Conservation (phyloP, 1,284 basidiomycete species). For the Taiwanofungus camphoratus region DNA sequence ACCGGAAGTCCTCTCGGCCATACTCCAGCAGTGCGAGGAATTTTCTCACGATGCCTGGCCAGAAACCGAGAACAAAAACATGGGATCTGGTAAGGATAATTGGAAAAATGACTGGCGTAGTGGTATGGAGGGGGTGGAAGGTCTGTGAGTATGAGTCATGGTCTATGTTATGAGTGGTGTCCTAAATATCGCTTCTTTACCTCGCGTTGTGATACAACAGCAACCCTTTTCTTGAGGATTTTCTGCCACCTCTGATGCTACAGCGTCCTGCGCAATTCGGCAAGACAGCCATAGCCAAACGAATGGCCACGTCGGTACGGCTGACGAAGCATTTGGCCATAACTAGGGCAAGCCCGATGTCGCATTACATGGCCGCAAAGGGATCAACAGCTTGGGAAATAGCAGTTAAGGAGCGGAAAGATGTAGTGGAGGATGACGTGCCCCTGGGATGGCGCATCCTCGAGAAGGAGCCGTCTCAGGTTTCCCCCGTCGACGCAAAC, state of each 20-base stretch:
- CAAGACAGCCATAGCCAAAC: constrained; percentile 49
- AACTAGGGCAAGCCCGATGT: constrained; percentile 54
- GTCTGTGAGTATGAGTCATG: constrained; percentile 44
- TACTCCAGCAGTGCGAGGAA: constrained; percentile 48
- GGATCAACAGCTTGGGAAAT: constrained; percentile 70
- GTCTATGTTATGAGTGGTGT: background rate
- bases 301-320: constrained; percentile 52
- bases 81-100: constrained; percentile 17
- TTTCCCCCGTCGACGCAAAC: constrained; percentile 25
- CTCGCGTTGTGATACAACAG: constrained; percentile 13
- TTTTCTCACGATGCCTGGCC: constrained; percentile 49
- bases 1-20: constrained; percentile 53
- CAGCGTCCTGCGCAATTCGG: constrained; percentile 39
- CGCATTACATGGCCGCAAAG: constrained; percentile 57
- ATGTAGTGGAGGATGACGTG: constrained; percentile 43
- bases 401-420: constrained; percentile 50
- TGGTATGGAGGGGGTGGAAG: constrained; percentile 41
- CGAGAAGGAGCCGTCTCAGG: constrained; percentile 33
- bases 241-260: constrained; percentile 26
- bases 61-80: constrained; percentile 14
- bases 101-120: constrained; percentile 32
- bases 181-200: background rate
- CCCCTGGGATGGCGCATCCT: constrained; percentile 63
- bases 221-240: constrained; percentile 18
- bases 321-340: constrained; percentile 52